Evolutionary conservation across 1,284 basidiomycete genomes (phyloP).

Genomic region (Microbotryum scabiosae): DNA sequence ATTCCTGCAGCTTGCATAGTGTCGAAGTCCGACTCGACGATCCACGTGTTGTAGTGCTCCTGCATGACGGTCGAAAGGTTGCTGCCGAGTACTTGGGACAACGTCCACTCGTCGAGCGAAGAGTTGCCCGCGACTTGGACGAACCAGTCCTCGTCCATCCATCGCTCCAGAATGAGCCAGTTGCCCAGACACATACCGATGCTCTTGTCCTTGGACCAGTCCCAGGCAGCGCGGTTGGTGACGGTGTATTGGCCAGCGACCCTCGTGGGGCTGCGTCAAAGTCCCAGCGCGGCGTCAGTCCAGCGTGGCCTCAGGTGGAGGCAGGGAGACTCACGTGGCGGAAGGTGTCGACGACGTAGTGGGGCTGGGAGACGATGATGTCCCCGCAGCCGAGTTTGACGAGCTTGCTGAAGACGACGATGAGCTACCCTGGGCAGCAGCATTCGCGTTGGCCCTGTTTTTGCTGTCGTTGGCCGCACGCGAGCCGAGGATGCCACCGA

Average conservation of each 20-base stretch:
- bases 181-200: constrained; percentile 26
- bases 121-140: constrained; percentile 33
- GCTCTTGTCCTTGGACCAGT: constrained; percentile 24
- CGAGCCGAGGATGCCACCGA: constrained; percentile 27
- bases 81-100: constrained; percentile 29
- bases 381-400: constrained; percentile 8
- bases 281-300: too few species aligned
- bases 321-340: background rate
- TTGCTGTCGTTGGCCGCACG: constrained; percentile 13
- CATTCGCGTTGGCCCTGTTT: constrained; percentile 1
- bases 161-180: constrained; percentile 32
- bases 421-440: constrained; percentile 1
- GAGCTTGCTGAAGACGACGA: background rate
- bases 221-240: constrained; percentile 13
- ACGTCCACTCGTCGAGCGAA: constrained; percentile 41
- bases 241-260: constrained; percentile 1
- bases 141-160: constrained; percentile 44
- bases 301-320: too few species aligned
- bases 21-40: constrained; percentile 41
- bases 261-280: background rate
- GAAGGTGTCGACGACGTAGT: background rate
- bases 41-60: constrained; percentile 40
- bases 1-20: constrained; percentile 36
- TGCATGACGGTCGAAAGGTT: constrained; percentile 19
- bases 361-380: too few species aligned